Conservation (phyloP, 768 basidiomycete genomes). For the Hemileccinum impolitum region DNA sequence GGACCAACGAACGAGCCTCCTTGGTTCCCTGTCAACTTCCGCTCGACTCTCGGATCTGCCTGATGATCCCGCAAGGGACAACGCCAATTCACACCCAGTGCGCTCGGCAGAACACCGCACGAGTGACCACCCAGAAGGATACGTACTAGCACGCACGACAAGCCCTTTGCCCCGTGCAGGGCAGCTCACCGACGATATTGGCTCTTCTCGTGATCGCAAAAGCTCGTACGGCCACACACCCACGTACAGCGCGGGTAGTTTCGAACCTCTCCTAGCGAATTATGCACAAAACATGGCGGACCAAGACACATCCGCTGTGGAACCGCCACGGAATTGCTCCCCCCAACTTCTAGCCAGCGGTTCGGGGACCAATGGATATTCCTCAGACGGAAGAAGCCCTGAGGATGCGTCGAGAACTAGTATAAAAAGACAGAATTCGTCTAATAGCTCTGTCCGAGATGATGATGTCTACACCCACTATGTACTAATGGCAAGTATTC, state of each 20-base stretch:
- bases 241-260: conserved; percentile 53
- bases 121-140: conserved; percentile 32
- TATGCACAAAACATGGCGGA: conserved; percentile 33
- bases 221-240: conserved; percentile 41
- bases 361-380: conserved; percentile 5
- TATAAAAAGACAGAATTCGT: conserved; percentile 18
- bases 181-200: conserved; percentile 15
- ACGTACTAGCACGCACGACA: conserved; percentile 44
- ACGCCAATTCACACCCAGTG: conserved; percentile 55
- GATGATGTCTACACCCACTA: conserved; percentile 55
- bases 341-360: conserved; percentile 1
- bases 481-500: conserved; percentile 48
- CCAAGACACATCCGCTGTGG: conserved; percentile 14
- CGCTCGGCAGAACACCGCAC: conserved; percentile 24
- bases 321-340: conserved; percentile 31
- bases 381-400: conserved; percentile 24
- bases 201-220: conserved; percentile 29
- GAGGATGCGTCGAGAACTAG: conserved; percentile 24
- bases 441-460: conserved; percentile 36
- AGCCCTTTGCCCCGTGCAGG: conserved; percentile 40
- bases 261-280: conserved; percentile 55
- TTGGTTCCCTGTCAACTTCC: conserved; percentile 18
- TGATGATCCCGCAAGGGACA: conserved; percentile 15
- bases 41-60: conserved; percentile 36
- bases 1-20: conserved; percentile 36